Evolutionary conservation across 805 yeast species (phyloP).

Genomic region (Candida incommunis): DNA sequence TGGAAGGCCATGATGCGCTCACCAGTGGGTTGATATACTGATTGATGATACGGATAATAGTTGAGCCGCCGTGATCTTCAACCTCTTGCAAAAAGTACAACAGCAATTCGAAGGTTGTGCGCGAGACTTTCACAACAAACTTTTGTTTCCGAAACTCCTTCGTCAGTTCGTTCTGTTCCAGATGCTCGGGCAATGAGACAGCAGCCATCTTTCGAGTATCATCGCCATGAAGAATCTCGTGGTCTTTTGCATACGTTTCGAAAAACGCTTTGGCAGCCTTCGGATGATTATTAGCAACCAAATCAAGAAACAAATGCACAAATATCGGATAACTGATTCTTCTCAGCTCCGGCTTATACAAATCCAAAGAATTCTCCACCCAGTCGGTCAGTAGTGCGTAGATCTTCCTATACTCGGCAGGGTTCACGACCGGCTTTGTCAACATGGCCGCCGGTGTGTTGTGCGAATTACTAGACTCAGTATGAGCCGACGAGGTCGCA

Average conservation of each 20-base stretch:
- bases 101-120: slow-evolving; percentile 72
- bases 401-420: slow-evolving; percentile 51
- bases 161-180: slow-evolving; percentile 72
- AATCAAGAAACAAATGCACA: slow-evolving; percentile 72
- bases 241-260: slow-evolving; percentile 61
- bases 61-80: slow-evolving; percentile 82
- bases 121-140: slow-evolving; percentile 62
- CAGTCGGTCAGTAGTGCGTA: slow-evolving; percentile 70
- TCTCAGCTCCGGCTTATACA: slow-evolving; percentile 76
- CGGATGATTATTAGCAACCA: slow-evolving; percentile 49
- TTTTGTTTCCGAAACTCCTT: slow-evolving; percentile 57
- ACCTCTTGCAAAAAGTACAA: slow-evolving; percentile 82
- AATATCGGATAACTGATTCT: slow-evolving; percentile 85
- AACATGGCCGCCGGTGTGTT: slow-evolving; percentile 20
- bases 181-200: slow-evolving; percentile 64
- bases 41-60: slow-evolving; percentile 73
- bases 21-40: slow-evolving; percentile 46
- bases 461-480: too few relatives aligned
- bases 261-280: slow-evolving; percentile 56
- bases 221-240: slow-evolving; percentile 56
- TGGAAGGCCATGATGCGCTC: slow-evolving; percentile 21
- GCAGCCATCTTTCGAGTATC: slow-evolving; percentile 64
- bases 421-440: slow-evolving; percentile 8
- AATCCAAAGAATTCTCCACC: slow-evolving; percentile 83
- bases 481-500: slow-evolving; percentile 11